Percentiles rank a stretch among this genome's conserved stretches.
Conservation (phyloP, 148 eudicot genomes). For the Chenopodium formosanum region DNA sequence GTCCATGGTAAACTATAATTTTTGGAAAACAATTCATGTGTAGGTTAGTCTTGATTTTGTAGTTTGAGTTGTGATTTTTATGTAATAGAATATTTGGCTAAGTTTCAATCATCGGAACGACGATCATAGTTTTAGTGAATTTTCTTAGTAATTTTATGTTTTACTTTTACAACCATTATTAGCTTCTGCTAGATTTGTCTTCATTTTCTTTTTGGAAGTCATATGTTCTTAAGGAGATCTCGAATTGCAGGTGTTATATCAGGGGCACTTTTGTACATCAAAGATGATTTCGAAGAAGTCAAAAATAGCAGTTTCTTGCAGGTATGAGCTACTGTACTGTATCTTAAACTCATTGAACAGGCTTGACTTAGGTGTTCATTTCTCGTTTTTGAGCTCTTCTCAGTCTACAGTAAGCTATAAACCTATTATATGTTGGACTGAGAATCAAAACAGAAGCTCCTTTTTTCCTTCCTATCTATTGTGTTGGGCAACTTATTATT, state of each 20-base stretch:
- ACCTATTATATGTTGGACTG: not conserved
- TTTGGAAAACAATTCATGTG: not conserved
- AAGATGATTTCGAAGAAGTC: conserved; percentile 84
- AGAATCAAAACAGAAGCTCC: not conserved
- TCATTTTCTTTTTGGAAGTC: not conserved
- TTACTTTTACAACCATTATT: not conserved
- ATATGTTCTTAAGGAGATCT: not conserved
- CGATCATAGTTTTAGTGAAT: not conserved
- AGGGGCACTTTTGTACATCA: conserved; percentile 84
- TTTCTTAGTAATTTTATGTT: not conserved
- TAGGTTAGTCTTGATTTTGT: conserved; percentile 1
- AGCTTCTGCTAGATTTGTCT: not conserved
- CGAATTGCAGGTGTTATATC: conserved; percentile 78
- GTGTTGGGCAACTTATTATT: too few relatives aligned
- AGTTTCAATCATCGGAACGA: not conserved
- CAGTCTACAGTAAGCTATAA: not conserved
- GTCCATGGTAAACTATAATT: not conserved
- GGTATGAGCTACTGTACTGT: conserved; percentile 35
- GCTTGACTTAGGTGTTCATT: not conserved
- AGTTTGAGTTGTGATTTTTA: not conserved
- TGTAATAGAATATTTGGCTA: not conserved
- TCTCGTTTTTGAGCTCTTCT: too few relatives aligned
- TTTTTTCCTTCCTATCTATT: not conserved
- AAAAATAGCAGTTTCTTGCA: conserved; percentile 77
- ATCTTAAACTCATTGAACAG: not conserved